Base-by-base conservation (phyloP, 2,329 filamentous ascomycete genomes). In the Diaporthe nobilis region DNA sequence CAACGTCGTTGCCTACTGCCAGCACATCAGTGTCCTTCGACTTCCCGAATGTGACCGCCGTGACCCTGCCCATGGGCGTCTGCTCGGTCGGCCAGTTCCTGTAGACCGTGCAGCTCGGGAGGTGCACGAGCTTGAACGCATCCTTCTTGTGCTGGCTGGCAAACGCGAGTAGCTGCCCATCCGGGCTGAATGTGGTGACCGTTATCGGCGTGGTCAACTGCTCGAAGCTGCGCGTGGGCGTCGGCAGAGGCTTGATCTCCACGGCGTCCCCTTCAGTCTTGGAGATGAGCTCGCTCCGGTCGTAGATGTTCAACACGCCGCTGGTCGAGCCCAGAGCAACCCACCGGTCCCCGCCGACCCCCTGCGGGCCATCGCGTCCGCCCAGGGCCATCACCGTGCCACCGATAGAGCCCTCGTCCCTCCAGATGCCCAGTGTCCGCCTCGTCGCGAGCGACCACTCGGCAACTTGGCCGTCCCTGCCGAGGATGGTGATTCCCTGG, bases 11-110 rank as follows among this genome's bases (percentile, higher is more conserved):
- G 25, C 92, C 96, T 71, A 98, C 94, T 15, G 95, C 95, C 78
- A 99, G 83, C 73, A 75, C 71, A 31, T 77, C 75, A 25, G 75
- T 71, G 80, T 94, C 90, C 77, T 92, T 94, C 77, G 89, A 87
- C 8, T 86, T 88, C 28, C 90, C 90, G 82, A 95, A 94, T 4
- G 94, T 92, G 76, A 95, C 90, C 1, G 92, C 88, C 2, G 94
- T 94, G 78, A 98, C 92, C 76, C 95, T 90, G 0, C 97, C 97
- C 77, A 99, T 85, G 0, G 96, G 95, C 74, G 97, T 99, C 83
- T 94, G 93, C 78, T 92, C 91, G 72, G 96, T 99, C 34, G 97
- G 97, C 97, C 97, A 99, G 85, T 99, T 99, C 81, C 93, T 92
- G 88, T 97, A 99, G 28, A 98, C 95, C 1, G 95, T 98, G 84